Conservation (phyloP, 805 yeast species). For the Phaffomyces opuntiae region DNA sequence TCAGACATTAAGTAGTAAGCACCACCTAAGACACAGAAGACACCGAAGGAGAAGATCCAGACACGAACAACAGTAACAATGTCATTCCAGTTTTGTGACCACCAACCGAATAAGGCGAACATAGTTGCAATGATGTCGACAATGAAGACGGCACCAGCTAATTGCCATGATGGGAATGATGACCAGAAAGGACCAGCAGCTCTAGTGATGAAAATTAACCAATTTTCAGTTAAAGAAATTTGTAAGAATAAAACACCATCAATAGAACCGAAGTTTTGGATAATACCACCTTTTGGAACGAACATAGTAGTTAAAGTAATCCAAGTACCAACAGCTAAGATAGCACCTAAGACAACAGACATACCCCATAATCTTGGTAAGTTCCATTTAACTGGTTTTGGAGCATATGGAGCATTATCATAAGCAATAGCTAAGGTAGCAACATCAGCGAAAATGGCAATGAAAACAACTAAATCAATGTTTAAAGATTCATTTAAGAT, state of each 20-base stretch:
- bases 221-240: slow-evolving; percentile 92
- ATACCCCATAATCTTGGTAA: slow-evolving; percentile 95
- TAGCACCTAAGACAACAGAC: slow-evolving; percentile 80
- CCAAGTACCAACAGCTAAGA: slow-evolving; percentile 91
- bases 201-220: slow-evolving; percentile 95
- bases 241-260: slow-evolving; percentile 93
- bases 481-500: slow-evolving; percentile 79
- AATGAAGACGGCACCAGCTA: slow-evolving; percentile 84
- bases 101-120: slow-evolving; percentile 94
- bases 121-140: slow-evolving; percentile 90
- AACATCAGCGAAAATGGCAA: slow-evolving; percentile 96
- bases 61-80: slow-evolving; percentile 90
- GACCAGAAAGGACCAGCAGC: slow-evolving; percentile 99
- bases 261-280: slow-evolving; percentile 91
- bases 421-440: slow-evolving; percentile 96
- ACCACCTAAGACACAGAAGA: slow-evolving; percentile 95
- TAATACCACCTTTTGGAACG: slow-evolving; percentile 84
- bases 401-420: slow-evolving; percentile 94
- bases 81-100: slow-evolving; percentile 97
- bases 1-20: slow-evolving; percentile 89
- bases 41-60: slow-evolving; percentile 95
- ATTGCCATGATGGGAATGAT: slow-evolving; percentile 93
- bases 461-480: slow-evolving; percentile 89
- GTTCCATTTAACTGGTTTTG: slow-evolving; percentile 94
- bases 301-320: slow-evolving; percentile 92